Percentiles rank a stretch among this genome's conserved stretches.
Conservation (phyloP, 768 basidiomycete genomes). For the Trichaptum fuscoviolaceum region DNA sequence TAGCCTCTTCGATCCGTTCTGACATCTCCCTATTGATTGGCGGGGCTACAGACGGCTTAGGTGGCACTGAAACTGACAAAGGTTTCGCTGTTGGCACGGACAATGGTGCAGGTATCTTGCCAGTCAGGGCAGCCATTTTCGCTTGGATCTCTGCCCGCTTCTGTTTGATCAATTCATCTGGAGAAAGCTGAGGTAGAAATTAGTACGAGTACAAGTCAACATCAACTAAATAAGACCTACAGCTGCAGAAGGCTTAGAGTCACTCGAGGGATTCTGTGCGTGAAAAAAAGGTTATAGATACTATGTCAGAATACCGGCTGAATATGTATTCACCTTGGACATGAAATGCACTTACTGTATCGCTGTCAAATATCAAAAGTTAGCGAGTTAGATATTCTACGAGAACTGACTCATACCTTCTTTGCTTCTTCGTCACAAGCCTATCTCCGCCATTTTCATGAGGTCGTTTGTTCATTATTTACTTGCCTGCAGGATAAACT, state of each 20-base stretch:
- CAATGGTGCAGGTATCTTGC: slow-evolving; percentile 18
- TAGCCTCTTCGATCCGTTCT: slow-evolving; percentile 78
- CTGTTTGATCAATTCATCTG: slow-evolving; percentile 70
- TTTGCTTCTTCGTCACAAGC: slow-evolving; percentile 19
- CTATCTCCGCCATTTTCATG: slow-evolving; percentile 10
- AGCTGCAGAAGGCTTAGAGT: slow-evolving; percentile 30
- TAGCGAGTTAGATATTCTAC: slow-evolving; percentile 8
- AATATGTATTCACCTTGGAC: slow-evolving; percentile 68
- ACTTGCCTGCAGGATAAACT: slow-evolving; percentile 8
- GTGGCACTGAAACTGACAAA: slow-evolving; percentile 17
- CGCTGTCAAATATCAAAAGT: slow-evolving; percentile 37
- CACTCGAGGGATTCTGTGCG: slow-evolving; percentile 50
- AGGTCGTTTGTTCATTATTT: slow-evolving; percentile 14
- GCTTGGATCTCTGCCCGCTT: slow-evolving; percentile 83
- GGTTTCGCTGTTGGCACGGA: slow-evolving; percentile 25
- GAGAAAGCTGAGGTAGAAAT: slow-evolving; percentile 32
- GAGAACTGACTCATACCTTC: slow-evolving; percentile 46
- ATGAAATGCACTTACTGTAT: slow-evolving; percentile 58
- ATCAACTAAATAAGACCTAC: slow-evolving; percentile 33
- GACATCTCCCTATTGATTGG: slow-evolving; percentile 50
- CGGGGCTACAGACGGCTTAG: slow-evolving; percentile 22
- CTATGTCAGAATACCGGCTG: slow-evolving; percentile 46
- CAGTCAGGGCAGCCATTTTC: slow-evolving; percentile 70
- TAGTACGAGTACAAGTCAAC: slow-evolving; percentile 4
- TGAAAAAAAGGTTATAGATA: slow-evolving; percentile 61